Evolutionary conservation across 805 yeast species (phyloP).

Genomic region (Lachancea fermentati): DNA sequence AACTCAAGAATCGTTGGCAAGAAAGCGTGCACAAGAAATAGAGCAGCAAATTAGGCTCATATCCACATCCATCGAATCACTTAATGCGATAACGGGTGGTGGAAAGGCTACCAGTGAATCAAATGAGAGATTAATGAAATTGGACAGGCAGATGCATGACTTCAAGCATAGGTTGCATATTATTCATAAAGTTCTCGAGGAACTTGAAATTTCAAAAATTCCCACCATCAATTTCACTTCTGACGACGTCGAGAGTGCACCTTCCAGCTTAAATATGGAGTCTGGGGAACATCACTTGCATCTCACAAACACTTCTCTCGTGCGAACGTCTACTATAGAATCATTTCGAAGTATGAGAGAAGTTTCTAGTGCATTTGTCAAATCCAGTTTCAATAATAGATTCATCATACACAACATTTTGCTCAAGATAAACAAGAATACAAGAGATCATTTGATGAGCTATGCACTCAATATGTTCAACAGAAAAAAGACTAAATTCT

Average conservation of each 20-base stretch:
- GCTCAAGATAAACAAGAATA: conserved; percentile 47
- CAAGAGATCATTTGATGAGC: conserved; percentile 44
- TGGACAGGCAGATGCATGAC: conserved; percentile 27
- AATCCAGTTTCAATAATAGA: conserved; percentile 46
- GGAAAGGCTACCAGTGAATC: conserved; percentile 3
- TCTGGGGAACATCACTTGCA: background rate
- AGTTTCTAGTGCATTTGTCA: conserved; percentile 22
- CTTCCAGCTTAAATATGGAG: background rate
- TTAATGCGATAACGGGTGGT: conserved; percentile 5
- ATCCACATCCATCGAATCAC: conserved; percentile 25
- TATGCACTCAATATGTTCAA: conserved; percentile 43
- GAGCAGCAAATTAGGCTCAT: conserved; percentile 34
- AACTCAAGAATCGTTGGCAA: conserved; percentile 45
- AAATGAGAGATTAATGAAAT: conserved; percentile 4
- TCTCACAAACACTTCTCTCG: conserved; percentile 5
- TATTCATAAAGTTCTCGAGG: conserved; percentile 29
- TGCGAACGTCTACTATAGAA: conserved; percentile 23
- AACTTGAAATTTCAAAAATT: conserved; percentile 25
- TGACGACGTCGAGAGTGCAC: conserved; percentile 16
- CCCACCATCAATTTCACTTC: conserved; percentile 11
- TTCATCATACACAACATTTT: conserved; percentile 52
- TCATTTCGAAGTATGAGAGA: conserved; percentile 30
- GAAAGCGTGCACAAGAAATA: conserved; percentile 35
- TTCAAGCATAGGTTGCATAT: conserved; percentile 31
- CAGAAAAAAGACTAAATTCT: conserved; percentile 38